Evolutionary conservation across 2,329 filamentous ascomycete species (phyloP).

Genomic region (Thermothelomyces thermophilus): DNA sequence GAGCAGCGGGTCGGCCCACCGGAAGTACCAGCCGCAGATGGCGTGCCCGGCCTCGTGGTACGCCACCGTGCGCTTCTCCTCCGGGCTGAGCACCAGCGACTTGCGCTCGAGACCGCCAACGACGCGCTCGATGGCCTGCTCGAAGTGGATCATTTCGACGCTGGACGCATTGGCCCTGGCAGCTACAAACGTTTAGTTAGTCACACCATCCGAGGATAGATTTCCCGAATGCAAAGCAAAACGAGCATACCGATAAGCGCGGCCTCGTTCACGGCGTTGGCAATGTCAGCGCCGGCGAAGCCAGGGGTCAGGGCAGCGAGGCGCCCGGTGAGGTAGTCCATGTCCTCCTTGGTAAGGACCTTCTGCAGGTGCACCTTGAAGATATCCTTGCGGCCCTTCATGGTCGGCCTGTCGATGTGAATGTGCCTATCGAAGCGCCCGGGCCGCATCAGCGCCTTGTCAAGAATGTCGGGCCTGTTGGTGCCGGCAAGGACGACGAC

Average conservation of each 20-base stretch:
- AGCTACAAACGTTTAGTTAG: constrained; percentile 58
- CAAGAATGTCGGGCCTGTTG: constrained; percentile 88
- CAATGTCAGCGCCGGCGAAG: constrained; percentile 96
- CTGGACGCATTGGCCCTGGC: constrained; percentile 73
- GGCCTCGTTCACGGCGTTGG: constrained; percentile 97
- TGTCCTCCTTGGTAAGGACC: constrained; percentile 86
- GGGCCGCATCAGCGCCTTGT: constrained; percentile 92
- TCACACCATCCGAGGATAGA: neutral
- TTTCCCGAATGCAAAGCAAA: neutral
- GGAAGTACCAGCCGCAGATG: constrained; percentile 97
- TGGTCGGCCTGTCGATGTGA: constrained; percentile 87
- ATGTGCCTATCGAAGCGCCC: constrained; percentile 98
- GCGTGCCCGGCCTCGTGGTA: constrained; percentile 82
- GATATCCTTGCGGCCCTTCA: constrained; percentile 94
- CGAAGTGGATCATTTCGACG: constrained; percentile 86
- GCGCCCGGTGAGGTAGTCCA: constrained; percentile 80
- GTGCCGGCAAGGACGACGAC: constrained; percentile 95
- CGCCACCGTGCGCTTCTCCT: constrained; percentile 68
- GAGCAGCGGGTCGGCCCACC: constrained; percentile 90
- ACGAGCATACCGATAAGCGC: constrained; percentile 75
- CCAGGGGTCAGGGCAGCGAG: constrained; percentile 89
- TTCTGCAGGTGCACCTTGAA: constrained; percentile 92
- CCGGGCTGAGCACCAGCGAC: constrained; percentile 83
- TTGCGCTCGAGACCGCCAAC: constrained; percentile 97
- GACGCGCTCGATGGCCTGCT: constrained; percentile 95